These are phyloP conservation scores for Pseudogymnoascus sp. DNA, from an alignment of 2,329 filamentous ascomycete species.

Conservation along the genomic window DNA sequence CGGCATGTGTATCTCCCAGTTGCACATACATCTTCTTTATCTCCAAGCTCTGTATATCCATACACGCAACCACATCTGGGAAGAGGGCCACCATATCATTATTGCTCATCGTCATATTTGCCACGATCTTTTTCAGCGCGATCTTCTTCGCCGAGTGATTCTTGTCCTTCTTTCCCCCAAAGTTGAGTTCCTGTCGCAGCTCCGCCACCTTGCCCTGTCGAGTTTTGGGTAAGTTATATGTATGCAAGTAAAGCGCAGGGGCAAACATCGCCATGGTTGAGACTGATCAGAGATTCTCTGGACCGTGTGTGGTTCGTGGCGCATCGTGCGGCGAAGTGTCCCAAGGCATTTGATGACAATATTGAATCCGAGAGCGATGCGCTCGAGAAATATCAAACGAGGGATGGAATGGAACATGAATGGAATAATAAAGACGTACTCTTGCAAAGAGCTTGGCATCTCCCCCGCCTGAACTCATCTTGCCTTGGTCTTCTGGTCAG, in stretches of 20 bases:
- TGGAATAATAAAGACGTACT: slow-evolving; percentile 52
- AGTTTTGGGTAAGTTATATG: slow-evolving; percentile 26
- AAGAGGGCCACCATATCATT: slow-evolving; percentile 99
- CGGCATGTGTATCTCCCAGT: neutral
- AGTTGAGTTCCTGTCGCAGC: slow-evolving; percentile 87
- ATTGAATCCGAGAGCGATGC: slow-evolving; percentile 3
- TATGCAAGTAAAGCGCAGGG: slow-evolving; percentile 21
- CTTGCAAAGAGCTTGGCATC: slow-evolving; percentile 99
- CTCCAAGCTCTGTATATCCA: slow-evolving; percentile 89
- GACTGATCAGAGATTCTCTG: slow-evolving; percentile 13
- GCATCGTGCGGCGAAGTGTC: slow-evolving; percentile 13
- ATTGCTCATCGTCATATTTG: slow-evolving; percentile 99
- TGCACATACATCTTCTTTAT: slow-evolving; percentile 94
- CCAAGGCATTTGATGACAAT: slow-evolving; percentile 2
- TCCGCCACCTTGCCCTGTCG: slow-evolving; percentile 96
- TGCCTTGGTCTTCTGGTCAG: slow-evolving; percentile 13
- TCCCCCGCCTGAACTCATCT: slow-evolving; percentile 55
- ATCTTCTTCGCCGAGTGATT: slow-evolving; percentile 94
- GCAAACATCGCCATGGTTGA: slow-evolving; percentile 25
- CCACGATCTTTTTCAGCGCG: slow-evolving; percentile 97
- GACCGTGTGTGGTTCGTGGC: slow-evolving; percentile 16
- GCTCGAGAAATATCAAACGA: neutral
- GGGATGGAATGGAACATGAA: slow-evolving; percentile 12
- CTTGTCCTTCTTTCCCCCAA: slow-evolving; percentile 96
- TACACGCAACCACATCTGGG: slow-evolving; percentile 89